Evolutionary conservation across 2,329 filamentous ascomycete genomes (phyloP).

Genomic region (Fusarium piperis): DNA sequence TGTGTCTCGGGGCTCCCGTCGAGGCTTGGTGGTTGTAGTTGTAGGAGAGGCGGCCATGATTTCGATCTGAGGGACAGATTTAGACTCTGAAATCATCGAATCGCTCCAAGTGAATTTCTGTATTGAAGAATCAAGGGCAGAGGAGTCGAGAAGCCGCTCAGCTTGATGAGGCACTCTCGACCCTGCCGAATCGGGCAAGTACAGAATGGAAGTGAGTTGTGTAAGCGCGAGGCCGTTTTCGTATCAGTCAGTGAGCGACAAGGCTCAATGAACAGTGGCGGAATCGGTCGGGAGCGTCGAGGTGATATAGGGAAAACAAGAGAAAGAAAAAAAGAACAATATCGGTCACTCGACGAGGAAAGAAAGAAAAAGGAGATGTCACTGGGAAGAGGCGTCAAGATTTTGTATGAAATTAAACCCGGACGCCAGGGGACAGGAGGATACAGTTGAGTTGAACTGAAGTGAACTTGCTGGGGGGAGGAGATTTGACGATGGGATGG

Average conservation of each 20-base stretch:
- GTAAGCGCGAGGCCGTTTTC: constrained; percentile 41
- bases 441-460: constrained; percentile 10
- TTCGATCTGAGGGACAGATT: constrained; percentile 36
- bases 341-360: constrained; percentile 11
- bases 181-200: constrained; percentile 37
- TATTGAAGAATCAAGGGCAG: not conserved
- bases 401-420: constrained; percentile 37
- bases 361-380: constrained; percentile 26
- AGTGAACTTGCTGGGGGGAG: constrained; percentile 12
- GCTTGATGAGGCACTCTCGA: constrained; percentile 31
- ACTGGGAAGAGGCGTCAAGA: constrained; percentile 20
- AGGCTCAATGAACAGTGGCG: constrained; percentile 29
- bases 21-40: constrained; percentile 33
- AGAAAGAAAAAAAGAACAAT: not conserved
- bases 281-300: not conserved
- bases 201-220: constrained; percentile 28
- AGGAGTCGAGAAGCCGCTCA: constrained; percentile 14
- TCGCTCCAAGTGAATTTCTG: not conserved
- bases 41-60: constrained; percentile 41
- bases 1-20: constrained; percentile 52
- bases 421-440: constrained; percentile 17
- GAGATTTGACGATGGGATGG: constrained; percentile 2
- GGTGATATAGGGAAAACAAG: not conserved
- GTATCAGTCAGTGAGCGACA: constrained; percentile 22
- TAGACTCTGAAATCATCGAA: constrained; percentile 18